Evolutionary conservation across 345 rosid species (phyloP).

Genomic region (Durio zibethinus): DNA sequence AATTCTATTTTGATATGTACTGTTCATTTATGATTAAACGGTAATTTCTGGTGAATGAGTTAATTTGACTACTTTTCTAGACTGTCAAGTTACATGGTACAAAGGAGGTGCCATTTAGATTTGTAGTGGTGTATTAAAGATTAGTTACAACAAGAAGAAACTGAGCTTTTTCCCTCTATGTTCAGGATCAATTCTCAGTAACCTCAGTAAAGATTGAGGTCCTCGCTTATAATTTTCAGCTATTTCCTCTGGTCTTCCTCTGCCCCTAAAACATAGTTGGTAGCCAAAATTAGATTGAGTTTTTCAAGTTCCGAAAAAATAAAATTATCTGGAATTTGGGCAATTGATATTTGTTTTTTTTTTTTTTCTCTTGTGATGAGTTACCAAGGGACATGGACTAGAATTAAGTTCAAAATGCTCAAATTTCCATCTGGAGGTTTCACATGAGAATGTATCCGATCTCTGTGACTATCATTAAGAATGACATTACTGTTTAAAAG

Average conservation of each 20-base stretch:
- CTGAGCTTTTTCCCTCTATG: background rate
- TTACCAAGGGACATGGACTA: background rate
- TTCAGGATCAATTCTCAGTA: background rate
- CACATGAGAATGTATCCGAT: background rate
- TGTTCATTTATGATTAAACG: background rate
- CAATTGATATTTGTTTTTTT: background rate
- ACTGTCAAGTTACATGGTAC: background rate
- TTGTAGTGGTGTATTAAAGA: background rate
- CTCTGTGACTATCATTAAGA: background rate
- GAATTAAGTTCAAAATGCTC: background rate
- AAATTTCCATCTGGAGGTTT: background rate
- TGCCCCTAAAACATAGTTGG: background rate
- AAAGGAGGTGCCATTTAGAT: background rate
- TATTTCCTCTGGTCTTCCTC: background rate
- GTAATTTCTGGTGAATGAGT: background rate
- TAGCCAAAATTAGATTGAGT: background rate
- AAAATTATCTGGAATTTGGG: background rate
- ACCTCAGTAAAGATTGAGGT: background rate
- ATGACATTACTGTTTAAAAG: background rate
- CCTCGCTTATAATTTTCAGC: background rate
- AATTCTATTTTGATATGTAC: background rate
- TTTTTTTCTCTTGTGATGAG: background rate
- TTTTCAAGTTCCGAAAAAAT: background rate
- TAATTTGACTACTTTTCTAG: background rate
- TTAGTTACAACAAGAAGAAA: background rate